Percentiles rank a stretch among this genome's conserved stretches.
These are phyloP conservation scores for Penicillium rolfsii DNA, from an alignment of 2,329 filamentous ascomycete genomes.

Conservation along the genomic window DNA sequence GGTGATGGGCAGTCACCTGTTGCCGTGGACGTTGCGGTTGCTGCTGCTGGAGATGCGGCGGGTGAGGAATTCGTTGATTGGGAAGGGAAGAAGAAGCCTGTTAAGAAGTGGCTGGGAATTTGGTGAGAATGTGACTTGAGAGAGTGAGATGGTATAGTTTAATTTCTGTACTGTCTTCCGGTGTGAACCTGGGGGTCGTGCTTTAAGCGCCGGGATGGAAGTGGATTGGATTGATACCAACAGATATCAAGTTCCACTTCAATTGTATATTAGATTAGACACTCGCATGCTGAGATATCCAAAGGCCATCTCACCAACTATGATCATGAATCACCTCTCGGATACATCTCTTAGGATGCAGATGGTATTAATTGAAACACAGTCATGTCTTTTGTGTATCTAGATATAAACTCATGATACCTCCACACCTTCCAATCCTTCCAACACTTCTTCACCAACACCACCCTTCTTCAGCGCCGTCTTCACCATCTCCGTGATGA, in stretches of 20 bases:
- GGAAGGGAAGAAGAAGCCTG: conserved; percentile 53
- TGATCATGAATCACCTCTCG: conserved; percentile 25
- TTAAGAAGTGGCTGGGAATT: conserved; percentile 84
- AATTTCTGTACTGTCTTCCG: too few relatives aligned
- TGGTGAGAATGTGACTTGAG: conserved; percentile 56
- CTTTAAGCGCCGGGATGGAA: background rate
- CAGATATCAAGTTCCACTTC: background rate
- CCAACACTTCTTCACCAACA: conserved; percentile 83
- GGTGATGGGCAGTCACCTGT: conserved; percentile 47
- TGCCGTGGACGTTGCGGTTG: conserved; percentile 39
- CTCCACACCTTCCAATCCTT: conserved; percentile 72
- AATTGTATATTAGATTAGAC: conserved; percentile 20
- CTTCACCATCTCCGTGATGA: conserved; percentile 75
- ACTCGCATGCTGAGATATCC: conserved; percentile 3
- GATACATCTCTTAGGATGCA: conserved; percentile 13
- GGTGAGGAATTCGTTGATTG: conserved; percentile 38
- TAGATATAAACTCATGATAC: conserved; percentile 52
- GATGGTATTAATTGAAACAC: conserved; percentile 24
- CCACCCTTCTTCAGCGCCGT: conserved; percentile 76
- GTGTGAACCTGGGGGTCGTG: background rate
- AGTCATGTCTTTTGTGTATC: conserved; percentile 8
- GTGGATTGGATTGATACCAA: conserved; percentile 5
- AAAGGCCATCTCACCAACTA: conserved; percentile 8
- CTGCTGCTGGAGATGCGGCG: background rate
- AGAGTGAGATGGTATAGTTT: background rate